Evolutionary conservation across 2,329 filamentous ascomycete genomes (phyloP).

Genomic region (Fusarium phyllophilum): DNA sequence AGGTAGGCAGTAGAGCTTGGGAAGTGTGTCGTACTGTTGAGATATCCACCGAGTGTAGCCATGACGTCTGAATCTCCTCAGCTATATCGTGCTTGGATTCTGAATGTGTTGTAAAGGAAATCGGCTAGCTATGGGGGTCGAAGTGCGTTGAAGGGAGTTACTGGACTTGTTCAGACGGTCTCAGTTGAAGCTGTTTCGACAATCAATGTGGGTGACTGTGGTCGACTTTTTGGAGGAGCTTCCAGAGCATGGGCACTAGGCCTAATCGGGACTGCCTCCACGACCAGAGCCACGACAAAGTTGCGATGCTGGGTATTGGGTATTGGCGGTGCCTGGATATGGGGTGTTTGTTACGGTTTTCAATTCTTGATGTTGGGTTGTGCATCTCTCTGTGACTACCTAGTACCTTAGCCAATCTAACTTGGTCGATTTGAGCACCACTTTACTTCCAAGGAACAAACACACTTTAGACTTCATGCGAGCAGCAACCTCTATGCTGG

Average conservation of each 20-base stretch:
- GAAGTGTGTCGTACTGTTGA: slow-evolving; percentile 52
- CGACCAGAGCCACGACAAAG: neutral
- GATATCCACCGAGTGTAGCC: slow-evolving; percentile 57
- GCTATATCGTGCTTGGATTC: neutral
- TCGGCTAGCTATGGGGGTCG: neutral
- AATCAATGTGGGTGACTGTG: slow-evolving; percentile 19
- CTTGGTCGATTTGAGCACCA: neutral
- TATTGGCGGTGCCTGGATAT: neutral
- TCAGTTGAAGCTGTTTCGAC: slow-evolving; percentile 20
- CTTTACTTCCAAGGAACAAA: neutral
- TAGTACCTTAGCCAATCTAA: too few species aligned
- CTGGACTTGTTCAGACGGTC: neutral
- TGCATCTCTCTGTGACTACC: neutral
- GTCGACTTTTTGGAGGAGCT: slow-evolving; percentile 44
- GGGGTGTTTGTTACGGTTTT: neutral
- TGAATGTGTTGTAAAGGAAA: neutral
- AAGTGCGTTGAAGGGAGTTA: neutral
- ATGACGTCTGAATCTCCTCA: slow-evolving; percentile 43
- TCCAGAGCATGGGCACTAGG: slow-evolving; percentile 30
- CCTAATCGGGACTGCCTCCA: slow-evolving; percentile 25
- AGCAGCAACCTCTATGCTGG: neutral
- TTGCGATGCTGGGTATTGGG: neutral
- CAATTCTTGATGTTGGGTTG: neutral
- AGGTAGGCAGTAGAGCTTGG: slow-evolving; percentile 6
- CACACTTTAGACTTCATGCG: neutral